Base-by-base conservation (phyloP, 495 filamentous ascomycete genomes). In the Xylaria sp. region DNA sequence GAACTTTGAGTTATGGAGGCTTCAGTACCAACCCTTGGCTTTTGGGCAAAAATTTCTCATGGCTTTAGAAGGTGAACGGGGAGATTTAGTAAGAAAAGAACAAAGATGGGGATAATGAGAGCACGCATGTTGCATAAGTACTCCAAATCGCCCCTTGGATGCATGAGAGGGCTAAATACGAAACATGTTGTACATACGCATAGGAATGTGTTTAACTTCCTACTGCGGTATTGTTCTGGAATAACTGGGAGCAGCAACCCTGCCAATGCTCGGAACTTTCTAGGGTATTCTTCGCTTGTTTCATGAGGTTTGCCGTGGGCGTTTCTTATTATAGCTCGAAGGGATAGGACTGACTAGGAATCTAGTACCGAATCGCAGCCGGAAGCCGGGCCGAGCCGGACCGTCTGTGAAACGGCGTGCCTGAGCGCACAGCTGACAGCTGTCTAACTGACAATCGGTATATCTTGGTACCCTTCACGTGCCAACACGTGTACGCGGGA, bases 361-460 rank as follows among this genome's bases (percentile, higher is more conserved):
- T 62, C 19, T 61, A n/a, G 37, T 43, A 29, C 37, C 59, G 59
- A 61, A 41, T 26, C 19, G n/a, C 4, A 41, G n/a, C 33, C 58
- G 35, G 33, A 61, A 17, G 59, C 37, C 59, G 59, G 59, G 5
- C 61, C 61, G 61, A 44, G 26, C 41, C 61, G 41, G 61, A 3
- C 41, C 61, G 61, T 40, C 41, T 4, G 15, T 5, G 41, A 33
- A 31, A 41, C 24, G 46, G 24, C 31, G 41, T n/a, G 61, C 24
- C 59, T 43, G 26, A 64, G 61, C 17, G 41, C 55, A 35, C 37
- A 43, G 35, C 37, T 41, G n/a, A 24, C 58, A 41, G 35, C 59
- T 43, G 35, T 15, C 35, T 11, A 80, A 78, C 21, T 46, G 2
- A n/a, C 35, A 43, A 33, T 29, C 59, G 6, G 21, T n/a, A 29